phyloP scores from a whole-genome alignment of 352 stramenopile species.

The Stramenopiles sp. region DNA sequence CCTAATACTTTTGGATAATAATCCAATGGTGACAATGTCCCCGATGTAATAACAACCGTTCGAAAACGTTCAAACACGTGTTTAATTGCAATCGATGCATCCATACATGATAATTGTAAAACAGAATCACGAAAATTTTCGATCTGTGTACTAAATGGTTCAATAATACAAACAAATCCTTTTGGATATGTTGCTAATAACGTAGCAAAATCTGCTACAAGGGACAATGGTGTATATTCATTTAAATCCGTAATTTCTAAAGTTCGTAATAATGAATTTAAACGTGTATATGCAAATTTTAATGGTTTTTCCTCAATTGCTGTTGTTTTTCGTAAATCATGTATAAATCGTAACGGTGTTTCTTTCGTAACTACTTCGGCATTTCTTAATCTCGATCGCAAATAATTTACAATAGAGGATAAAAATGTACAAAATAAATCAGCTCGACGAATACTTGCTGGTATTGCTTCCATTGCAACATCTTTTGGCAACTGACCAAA shows the following conservation, averaged over 20 bases:
- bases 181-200: conserved; percentile 87
- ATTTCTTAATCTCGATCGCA: conserved; percentile 83
- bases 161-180: conserved; percentile 93
- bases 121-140: conserved; percentile 30
- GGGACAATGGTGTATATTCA: conserved; percentile 77
- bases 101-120: conserved; percentile 82
- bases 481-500: no score
- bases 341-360: conserved; percentile 15
- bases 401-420: no score
- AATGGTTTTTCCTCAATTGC: conserved; percentile 86
- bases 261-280: conserved; percentile 83
- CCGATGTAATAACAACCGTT: conserved; percentile 61
- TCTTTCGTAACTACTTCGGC: conserved; percentile 81
- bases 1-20: conserved; percentile 92
- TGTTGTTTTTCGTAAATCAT: conserved; percentile 65
- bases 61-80: conserved; percentile 89
- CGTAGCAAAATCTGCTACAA: conserved; percentile 91
- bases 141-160: conserved; percentile 35
- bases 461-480: no score
- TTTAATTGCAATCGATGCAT: conserved; percentile 89
- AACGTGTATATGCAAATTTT: conserved; percentile 86
- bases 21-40: conserved; percentile 94
- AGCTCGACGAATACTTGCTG: no score
- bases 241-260: conserved; percentile 90
- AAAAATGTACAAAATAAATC: no score